Base-by-base conservation (phyloP, 768 basidiomycete species). In the Tricholoma bakamatsutake region DNA sequence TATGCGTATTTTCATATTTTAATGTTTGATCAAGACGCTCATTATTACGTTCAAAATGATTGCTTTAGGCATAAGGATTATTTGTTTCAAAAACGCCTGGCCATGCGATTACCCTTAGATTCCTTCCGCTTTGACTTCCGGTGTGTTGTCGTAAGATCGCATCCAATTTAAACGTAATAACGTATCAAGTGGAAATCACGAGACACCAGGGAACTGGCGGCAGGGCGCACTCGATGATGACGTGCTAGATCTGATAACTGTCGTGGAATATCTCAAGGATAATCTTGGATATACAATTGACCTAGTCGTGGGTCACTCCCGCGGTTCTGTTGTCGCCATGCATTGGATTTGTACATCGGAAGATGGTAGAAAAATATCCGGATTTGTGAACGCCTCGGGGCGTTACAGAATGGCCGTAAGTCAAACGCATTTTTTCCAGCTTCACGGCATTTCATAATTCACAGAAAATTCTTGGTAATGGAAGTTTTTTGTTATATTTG, bases 81-180 rank as follows among this genome's bases (percentile, higher is more conserved):
- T 70, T 67, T 93, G 48, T 91, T 87, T 73, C 86, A 88, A 68
- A 85, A 84, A 64, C 81, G 79, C 12, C 81, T 93, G 17, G 88
- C 87, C 2, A 66, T 69, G 37, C 75, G 73, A 35, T 68, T 91
- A 12, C 85, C 88, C 0, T 63, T 88, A 21, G 90, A 93, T 67
- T 91, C 89, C 2, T 91, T 93, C 66, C 80, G 90, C 31, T 91
- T 93, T 63, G 90, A 93, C 67, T 93, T 93, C 71, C 81, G 89
- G 88, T 90, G 63, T 54, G 80, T 64, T 43, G 54, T 51, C 39
- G 43, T 39, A 30, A 21, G 9, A 51, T 47, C 47, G 37, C 15
- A 37, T 37, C 35, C 35, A 37, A 5, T 13, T 37, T 37, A 15
- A 56, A 52, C 13, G 35, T 35, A 21, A 49, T 37, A 24, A 43